Conservation (phyloP, 2,329 filamentous ascomycete species). For the Aspergillus sp. region DNA sequence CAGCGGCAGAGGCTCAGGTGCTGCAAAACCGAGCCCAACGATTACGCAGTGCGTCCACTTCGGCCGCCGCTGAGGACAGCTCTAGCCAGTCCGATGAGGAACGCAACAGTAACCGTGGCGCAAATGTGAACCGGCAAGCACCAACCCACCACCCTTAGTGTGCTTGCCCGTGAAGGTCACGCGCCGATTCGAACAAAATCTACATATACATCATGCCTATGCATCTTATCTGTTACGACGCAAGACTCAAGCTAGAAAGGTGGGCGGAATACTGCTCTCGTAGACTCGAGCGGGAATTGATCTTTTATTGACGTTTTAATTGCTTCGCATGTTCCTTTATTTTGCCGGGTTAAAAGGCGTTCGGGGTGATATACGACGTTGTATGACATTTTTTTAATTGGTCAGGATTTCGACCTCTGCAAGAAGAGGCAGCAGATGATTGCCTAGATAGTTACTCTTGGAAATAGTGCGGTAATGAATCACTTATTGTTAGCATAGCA, state of each 20-base stretch:
- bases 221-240: constrained; percentile 23
- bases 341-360: constrained; percentile 26
- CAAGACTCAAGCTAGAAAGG: constrained; percentile 19
- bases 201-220: constrained; percentile 44
- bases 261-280: constrained; percentile 7
- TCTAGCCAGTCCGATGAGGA: constrained; percentile 52
- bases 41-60: constrained; percentile 41
- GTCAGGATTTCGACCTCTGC: constrained; percentile 15
- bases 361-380: constrained; percentile 28
- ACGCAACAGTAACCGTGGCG: constrained; percentile 25
- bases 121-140: constrained; percentile 16
- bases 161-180: constrained; percentile 51
- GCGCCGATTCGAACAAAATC: background rate
- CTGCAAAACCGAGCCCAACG: constrained; percentile 45
- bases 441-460: constrained; percentile 15
- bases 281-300: constrained; percentile 11
- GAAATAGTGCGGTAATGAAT: constrained; percentile 10
- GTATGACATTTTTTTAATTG: constrained; percentile 27
- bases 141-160: constrained; percentile 36
- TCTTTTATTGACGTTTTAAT: constrained; percentile 12
- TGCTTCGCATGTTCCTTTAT: constrained; percentile 14
- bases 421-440: constrained; percentile 1
- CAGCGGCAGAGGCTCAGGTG: constrained; percentile 59
- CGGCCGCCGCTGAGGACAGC: constrained; percentile 44
- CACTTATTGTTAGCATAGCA: constrained; percentile 16